These are phyloP conservation scores for Erodium chrysanthum DNA, from an alignment of 441 rosid species.

Conservation along the genomic window DNA sequence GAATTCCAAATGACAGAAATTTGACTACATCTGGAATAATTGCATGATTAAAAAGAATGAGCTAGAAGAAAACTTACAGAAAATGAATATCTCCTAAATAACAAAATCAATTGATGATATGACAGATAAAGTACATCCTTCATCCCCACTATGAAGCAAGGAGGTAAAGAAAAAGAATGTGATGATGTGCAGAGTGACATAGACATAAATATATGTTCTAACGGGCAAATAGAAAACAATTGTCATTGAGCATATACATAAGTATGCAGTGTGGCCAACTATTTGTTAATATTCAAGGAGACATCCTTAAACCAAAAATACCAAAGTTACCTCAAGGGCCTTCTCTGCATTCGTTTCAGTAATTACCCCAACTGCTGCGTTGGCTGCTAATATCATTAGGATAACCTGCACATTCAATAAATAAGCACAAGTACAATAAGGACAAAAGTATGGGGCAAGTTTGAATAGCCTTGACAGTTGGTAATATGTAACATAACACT, in stretches of 20 bases:
- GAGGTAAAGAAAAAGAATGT: neutral
- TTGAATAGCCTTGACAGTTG: neutral
- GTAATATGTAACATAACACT: constrained; percentile 5
- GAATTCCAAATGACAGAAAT: neutral
- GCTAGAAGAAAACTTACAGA: neutral
- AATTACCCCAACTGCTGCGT: constrained; percentile 95
- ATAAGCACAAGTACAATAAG: constrained; percentile 7
- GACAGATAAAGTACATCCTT: neutral
- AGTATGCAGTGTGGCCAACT: neutral
- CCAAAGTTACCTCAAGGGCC: constrained; percentile 72
- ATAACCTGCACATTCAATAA: constrained; percentile 49
- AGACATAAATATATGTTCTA: neutral
- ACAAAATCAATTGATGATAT: neutral
- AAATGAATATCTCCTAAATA: neutral
- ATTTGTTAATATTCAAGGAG: neutral
- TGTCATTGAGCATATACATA: neutral
- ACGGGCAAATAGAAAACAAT: neutral
- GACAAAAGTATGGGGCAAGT: constrained; percentile 14
- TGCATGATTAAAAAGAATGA: neutral
- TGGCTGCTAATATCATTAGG: constrained; percentile 93
- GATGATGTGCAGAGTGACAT: neutral
- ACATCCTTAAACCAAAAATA: constrained; percentile 14
- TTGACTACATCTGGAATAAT: neutral
- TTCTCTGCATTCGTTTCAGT: constrained; percentile 99
- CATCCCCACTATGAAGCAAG: neutral